Conservation (phyloP, 2,329 filamentous ascomycete species). For the Claviceps digitariae region DNA sequence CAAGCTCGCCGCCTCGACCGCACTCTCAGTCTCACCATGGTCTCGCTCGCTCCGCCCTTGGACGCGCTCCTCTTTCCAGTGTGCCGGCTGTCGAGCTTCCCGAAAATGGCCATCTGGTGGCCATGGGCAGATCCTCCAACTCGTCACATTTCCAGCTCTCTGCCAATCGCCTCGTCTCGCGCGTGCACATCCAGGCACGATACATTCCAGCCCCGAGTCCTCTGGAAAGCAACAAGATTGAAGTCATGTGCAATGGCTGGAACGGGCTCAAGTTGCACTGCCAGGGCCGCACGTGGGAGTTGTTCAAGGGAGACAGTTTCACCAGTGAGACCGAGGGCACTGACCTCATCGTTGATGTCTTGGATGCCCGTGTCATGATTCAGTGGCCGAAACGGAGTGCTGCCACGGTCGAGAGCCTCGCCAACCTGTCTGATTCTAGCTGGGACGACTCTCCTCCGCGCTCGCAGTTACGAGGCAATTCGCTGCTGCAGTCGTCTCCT, state of each 20-base stretch:
- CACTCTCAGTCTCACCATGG: slow-evolving; percentile 31
- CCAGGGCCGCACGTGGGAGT: slow-evolving; percentile 72
- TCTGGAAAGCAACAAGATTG: slow-evolving; percentile 62
- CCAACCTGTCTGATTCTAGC: slow-evolving; percentile 49
- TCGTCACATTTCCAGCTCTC: slow-evolving; percentile 94
- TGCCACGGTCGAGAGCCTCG: slow-evolving; percentile 26
- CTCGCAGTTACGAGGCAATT: slow-evolving; percentile 17
- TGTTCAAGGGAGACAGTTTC: slow-evolving; percentile 80
- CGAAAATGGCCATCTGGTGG: slow-evolving; percentile 64
- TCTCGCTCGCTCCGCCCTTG: slow-evolving; percentile 50
- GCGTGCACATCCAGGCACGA: slow-evolving; percentile 79
- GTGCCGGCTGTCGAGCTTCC: slow-evolving; percentile 74
- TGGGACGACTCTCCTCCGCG: slow-evolving; percentile 52
- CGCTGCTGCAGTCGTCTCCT: slow-evolving; percentile 45
- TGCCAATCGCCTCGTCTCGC: slow-evolving; percentile 81
- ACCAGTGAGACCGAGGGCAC: slow-evolving; percentile 75
- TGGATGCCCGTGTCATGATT: slow-evolving; percentile 79
- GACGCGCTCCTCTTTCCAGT: slow-evolving; percentile 69
- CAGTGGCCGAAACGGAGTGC: slow-evolving; percentile 61
- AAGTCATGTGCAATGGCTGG: slow-evolving; percentile 88
- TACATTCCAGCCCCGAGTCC: slow-evolving; percentile 59
- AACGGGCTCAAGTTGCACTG: slow-evolving; percentile 91
- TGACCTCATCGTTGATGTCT: slow-evolving; percentile 91
- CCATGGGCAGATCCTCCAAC: slow-evolving; percentile 88
- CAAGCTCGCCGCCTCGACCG: slow-evolving; percentile 58